Conservation (phyloP, 192 early-diverging fungal species). For the Backusella psychrophila region DNA sequence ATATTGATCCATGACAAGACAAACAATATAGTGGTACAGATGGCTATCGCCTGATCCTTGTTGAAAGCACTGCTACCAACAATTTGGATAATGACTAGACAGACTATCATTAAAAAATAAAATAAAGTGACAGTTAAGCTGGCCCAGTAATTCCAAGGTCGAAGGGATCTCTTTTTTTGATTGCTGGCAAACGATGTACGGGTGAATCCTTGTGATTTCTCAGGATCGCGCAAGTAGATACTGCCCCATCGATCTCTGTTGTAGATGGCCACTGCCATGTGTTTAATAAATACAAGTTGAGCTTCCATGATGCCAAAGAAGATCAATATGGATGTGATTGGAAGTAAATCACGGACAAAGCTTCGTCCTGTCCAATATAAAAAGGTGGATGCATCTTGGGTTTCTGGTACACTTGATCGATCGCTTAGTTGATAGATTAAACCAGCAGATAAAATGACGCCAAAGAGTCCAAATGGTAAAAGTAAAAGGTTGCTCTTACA, state of each 20-base stretch:
- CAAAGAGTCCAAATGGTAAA: not conserved
- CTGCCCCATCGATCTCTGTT: conserved; percentile 14
- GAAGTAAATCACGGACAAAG: not conserved
- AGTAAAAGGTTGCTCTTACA: not conserved
- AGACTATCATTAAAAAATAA: not conserved
- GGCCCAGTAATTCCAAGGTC: conserved; percentile 8
- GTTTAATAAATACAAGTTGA: conserved; percentile 16
- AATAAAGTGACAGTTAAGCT: conserved; percentile 1
- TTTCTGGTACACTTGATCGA: not conserved
- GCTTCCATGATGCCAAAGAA: conserved; percentile 14
- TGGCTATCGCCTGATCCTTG: not conserved
- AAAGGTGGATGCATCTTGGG: not conserved
- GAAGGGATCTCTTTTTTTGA: not conserved
- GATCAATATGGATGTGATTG: not conserved
- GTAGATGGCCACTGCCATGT: conserved; percentile 13
- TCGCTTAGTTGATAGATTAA: not conserved
- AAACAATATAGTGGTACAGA: not conserved
- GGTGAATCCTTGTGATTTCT: conserved; percentile 17
- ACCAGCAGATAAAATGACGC: not conserved
- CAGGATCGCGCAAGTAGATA: conserved; percentile 13
- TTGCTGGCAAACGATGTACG: not conserved
- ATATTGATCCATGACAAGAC: conserved; percentile 6
- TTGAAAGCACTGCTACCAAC: not conserved
- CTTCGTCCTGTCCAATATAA: not conserved
- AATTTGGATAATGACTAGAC: not conserved